Evolutionary conservation across 441 rosid species (phyloP).

Genomic region (Sinapis alba): DNA sequence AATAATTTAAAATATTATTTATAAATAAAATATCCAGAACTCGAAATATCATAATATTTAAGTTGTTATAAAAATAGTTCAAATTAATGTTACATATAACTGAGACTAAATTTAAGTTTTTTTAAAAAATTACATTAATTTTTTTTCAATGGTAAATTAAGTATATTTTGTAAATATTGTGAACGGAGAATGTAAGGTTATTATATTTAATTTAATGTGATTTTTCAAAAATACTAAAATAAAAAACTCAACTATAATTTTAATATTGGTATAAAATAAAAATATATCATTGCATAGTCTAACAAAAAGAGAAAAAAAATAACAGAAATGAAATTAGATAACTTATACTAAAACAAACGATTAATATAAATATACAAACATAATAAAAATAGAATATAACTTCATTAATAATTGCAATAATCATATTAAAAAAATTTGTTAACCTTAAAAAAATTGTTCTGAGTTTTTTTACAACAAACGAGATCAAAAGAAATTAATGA

Average conservation of each 20-base stretch:
- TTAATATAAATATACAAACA: background rate
- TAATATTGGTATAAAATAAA: no score
- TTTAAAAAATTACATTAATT: no score
- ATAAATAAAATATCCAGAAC: no score
- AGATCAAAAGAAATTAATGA: background rate
- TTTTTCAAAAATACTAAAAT: background rate
- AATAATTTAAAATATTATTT: no score
- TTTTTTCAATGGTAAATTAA: no score
- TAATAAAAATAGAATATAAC: background rate
- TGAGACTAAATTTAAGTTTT: no score
- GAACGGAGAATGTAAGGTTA: background rate
- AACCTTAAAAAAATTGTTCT: background rate
- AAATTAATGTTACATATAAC: no score
- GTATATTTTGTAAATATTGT: background rate
- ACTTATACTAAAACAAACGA: background rate
- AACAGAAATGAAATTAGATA: background rate
- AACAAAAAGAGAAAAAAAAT: background rate
- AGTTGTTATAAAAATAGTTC: no score
- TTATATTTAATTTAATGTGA: no score
- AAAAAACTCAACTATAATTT: background rate
- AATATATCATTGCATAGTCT: background rate
- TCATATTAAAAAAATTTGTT: background rate
- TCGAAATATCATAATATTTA: no score
- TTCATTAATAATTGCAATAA: background rate
- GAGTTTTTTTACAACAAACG: background rate